Percentiles rank a stretch among this genome's conserved stretches.
These are phyloP conservation scores for Salix koriyanagi DNA, from an alignment of 345 rosid species.

Conservation along the genomic window DNA sequence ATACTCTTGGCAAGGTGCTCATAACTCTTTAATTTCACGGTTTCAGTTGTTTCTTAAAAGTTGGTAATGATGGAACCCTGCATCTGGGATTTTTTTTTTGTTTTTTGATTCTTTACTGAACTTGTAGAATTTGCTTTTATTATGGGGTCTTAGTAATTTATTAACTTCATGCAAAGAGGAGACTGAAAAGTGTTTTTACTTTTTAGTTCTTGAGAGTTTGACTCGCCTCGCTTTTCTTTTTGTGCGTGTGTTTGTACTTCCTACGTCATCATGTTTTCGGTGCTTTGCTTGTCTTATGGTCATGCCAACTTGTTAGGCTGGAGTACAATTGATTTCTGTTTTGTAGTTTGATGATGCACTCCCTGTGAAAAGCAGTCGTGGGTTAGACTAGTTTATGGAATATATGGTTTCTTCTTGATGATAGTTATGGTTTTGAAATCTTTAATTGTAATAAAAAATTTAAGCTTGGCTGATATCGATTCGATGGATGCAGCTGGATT, in stretches of 20 bases:
- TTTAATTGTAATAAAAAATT: not conserved
- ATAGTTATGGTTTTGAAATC: not conserved
- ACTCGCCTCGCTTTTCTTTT: too few species aligned
- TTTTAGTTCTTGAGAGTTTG: too few species aligned
- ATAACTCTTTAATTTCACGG: not conserved
- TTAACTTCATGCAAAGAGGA: too few species aligned
- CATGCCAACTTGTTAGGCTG: not conserved
- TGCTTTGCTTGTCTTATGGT: not conserved
- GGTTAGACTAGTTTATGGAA: not conserved
- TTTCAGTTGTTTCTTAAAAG: not conserved
- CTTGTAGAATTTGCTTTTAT: too few species aligned
- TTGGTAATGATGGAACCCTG: too few species aligned
- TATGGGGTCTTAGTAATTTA: too few species aligned
- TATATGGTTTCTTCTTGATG: not conserved
- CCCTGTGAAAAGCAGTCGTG: not conserved
- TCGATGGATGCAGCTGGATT: not conserved
- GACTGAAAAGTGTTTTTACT: too few species aligned
- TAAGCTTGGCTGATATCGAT: not conserved
- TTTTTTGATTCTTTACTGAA: too few species aligned
- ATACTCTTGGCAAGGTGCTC: slow-evolving; percentile 71
- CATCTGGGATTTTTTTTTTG: too few species aligned
- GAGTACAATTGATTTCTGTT: not conserved
- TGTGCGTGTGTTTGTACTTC: too few species aligned
- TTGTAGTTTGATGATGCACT: not conserved
- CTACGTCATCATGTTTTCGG: too few species aligned